Conservation (phyloP, 2,329 filamentous ascomycete species). For the Annulohypoxylon truncatum region DNA sequence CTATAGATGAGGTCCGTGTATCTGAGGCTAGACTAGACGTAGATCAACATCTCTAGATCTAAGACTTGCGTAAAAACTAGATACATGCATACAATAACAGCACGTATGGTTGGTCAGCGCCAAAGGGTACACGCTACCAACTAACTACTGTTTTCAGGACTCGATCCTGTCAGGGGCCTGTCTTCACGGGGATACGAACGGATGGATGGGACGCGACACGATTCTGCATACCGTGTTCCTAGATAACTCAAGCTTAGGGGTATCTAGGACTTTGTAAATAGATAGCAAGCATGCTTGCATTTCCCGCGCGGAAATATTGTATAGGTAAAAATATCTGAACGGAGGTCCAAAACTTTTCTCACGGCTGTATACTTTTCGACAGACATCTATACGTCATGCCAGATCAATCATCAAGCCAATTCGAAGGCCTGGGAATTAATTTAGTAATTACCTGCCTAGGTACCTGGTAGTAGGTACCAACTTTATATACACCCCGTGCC, state of each 20-base stretch:
- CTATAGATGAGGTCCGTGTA: background rate
- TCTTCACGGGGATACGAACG: background rate
- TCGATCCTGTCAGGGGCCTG: background rate
- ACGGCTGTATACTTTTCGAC: background rate
- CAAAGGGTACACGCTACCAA: background rate
- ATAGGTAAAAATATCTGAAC: background rate
- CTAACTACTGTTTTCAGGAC: background rate
- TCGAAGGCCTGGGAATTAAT: background rate
- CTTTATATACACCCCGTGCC: background rate
- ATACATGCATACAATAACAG: background rate
- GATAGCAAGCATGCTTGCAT: conserved; percentile 24
- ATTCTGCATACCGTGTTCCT: background rate
- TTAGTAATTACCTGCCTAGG: background rate
- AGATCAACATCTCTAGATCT: conserved; percentile 19
- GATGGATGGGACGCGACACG: no score
- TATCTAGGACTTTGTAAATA: conserved; percentile 17
- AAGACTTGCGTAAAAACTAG: background rate
- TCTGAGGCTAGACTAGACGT: background rate
- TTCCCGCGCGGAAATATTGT: background rate
- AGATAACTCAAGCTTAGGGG: background rate
- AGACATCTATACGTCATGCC: background rate
- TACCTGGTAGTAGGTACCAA: no score
- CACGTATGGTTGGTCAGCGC: background rate
- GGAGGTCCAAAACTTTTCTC: background rate
- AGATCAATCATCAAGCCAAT: background rate